phyloP scores from a whole-genome alignment of 352 stramenopile species.

The Phytophthora melonis region DNA sequence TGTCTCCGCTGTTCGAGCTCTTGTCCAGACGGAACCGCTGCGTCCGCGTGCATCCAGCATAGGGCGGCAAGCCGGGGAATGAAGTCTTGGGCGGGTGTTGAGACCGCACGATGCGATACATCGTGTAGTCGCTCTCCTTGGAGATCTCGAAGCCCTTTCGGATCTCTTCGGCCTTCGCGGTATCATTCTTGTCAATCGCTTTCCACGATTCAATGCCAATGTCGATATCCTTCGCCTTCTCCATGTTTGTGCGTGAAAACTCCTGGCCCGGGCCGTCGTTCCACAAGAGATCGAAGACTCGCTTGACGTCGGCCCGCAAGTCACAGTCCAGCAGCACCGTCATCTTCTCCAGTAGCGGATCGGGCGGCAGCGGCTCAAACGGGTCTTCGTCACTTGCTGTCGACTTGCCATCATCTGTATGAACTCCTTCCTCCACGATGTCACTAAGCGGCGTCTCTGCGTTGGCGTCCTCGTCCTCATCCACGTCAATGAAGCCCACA shows the following conservation, averaged over 20 bases:
- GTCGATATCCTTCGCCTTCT: conserved; percentile 72
- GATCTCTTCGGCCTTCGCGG: conserved; percentile 29
- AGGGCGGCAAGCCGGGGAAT: conserved; percentile 65
- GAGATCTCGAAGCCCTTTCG: conserved; percentile 56
- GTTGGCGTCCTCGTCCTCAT: conserved; percentile 41
- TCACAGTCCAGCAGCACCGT: conserved; percentile 78
- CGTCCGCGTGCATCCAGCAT: conserved; percentile 54
- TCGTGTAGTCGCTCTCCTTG: conserved; percentile 58
- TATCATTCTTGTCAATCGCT: conserved; percentile 41
- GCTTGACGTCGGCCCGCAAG: conserved; percentile 64
- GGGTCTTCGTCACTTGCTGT: conserved; percentile 63
- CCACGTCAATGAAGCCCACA: conserved; percentile 59
- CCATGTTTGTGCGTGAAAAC: conserved; percentile 63
- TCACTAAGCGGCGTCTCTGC: conserved; percentile 32
- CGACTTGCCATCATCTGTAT: conserved; percentile 56
- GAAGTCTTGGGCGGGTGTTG: conserved; percentile 72
- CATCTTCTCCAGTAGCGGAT: conserved; percentile 67
- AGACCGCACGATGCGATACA: conserved; percentile 54
- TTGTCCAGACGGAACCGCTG: conserved; percentile 65
- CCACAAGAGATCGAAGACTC: conserved; percentile 76
- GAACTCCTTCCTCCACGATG: conserved; percentile 35
- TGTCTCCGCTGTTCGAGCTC: conserved; percentile 47
- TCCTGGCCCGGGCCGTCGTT: conserved; percentile 60
- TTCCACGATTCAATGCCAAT: conserved; percentile 73
- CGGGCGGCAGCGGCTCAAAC: conserved; percentile 65